Percentiles rank a stretch among this genome's conserved stretches.
Conservation (phyloP, 305 asterid species). For the Fraxinus floribunda region DNA sequence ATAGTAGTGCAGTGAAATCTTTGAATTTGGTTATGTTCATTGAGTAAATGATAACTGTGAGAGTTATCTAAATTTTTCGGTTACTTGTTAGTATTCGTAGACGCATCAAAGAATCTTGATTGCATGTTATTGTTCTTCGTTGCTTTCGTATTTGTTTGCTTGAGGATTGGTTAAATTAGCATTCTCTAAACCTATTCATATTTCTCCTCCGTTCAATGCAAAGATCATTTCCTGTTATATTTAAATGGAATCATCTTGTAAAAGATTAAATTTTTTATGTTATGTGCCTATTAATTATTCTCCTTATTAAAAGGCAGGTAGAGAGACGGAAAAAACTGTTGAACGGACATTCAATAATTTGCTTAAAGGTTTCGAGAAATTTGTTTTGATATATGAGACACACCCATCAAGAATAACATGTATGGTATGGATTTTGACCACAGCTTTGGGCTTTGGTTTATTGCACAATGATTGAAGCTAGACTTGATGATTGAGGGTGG, state of each 20-base stretch:
- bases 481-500: constrained; percentile 91
- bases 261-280: constrained; percentile 17
- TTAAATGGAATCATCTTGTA: not conserved
- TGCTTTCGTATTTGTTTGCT: not conserved
- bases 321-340: constrained; percentile 75
- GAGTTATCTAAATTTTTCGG: too few species aligned
- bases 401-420: constrained; percentile 89
- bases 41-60: not conserved
- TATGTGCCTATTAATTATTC: constrained; percentile 41
- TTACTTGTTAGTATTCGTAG: too few species aligned
- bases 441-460: constrained; percentile 96
- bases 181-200: not conserved
- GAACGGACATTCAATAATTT: constrained; percentile 87
- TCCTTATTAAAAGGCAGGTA: constrained; percentile 98
- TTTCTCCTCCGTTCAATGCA: not conserved
- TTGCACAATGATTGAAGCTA: constrained; percentile 76
- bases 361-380: constrained; percentile 77
- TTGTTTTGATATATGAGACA: constrained; percentile 75
- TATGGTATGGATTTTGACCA: constrained; percentile 94
- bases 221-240: not conserved
- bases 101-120: too few species aligned
- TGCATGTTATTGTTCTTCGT: not conserved
- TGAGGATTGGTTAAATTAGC: not conserved
- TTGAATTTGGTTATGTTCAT: not conserved
- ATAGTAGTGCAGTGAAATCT: too few species aligned